Conservation (phyloP, 140 eudicot species). For the Oenanthe javanica region DNA sequence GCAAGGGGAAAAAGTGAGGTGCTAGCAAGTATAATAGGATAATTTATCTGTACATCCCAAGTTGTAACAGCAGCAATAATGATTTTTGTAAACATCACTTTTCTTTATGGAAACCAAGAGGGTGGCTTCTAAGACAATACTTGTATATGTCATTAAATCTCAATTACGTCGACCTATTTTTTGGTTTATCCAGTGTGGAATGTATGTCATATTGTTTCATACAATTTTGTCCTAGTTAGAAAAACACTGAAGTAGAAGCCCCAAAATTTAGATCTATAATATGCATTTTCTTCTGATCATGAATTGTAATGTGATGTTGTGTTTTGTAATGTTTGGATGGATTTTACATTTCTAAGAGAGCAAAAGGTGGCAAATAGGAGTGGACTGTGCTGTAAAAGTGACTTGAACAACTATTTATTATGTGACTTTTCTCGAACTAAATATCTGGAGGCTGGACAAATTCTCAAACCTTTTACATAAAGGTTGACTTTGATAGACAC, state of each 20-base stretch:
- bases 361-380: not conserved
- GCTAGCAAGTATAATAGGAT: slow-evolving; percentile 77
- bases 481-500: not conserved
- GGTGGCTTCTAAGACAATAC: slow-evolving; percentile 18
- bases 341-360: not conserved
- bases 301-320: not conserved
- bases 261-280: not conserved
- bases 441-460: not conserved
- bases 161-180: not conserved
- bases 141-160: slow-evolving; percentile 19
- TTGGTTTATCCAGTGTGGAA: not conserved
- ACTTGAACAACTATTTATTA: not conserved
- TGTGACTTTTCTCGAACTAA: not conserved
- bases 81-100: not conserved
- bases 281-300: not conserved
- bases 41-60: slow-evolving; percentile 10
- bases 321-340: not conserved
- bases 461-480: not conserved
- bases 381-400: not conserved
- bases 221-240: not conserved
- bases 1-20: slow-evolving; percentile 93
- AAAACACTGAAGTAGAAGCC: not conserved
- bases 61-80: slow-evolving; percentile 8
- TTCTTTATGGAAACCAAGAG: slow-evolving; percentile 19
- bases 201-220: not conserved